These are phyloP conservation scores for Parasitella parasitica DNA, from an alignment of 371 early-diverging fungal species.

Conservation along the genomic window DNA sequence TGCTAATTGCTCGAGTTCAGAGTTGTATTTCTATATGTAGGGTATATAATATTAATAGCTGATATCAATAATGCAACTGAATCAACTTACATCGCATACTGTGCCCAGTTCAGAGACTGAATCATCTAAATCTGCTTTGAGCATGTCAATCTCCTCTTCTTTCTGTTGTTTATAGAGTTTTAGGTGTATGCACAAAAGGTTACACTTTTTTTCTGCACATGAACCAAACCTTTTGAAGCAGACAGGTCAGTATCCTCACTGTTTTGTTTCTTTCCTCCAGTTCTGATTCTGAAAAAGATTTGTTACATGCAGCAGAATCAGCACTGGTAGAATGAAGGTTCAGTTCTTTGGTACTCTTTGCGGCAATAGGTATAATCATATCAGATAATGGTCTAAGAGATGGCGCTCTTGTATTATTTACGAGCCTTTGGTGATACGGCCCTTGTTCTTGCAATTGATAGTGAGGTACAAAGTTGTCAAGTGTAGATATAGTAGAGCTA, in stretches of 20 bases:
- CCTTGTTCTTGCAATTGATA: neutral
- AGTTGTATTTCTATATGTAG: slow-evolving; percentile 15
- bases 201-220: too few relatives aligned
- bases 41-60: too few relatives aligned
- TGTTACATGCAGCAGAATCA: neutral
- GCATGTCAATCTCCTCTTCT: slow-evolving; percentile 18
- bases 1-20: slow-evolving; percentile 13
- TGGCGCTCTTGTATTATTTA: neutral
- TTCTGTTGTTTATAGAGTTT: neutral
- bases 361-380: slow-evolving; percentile 13
- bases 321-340: neutral
- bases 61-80: neutral
- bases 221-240: slow-evolving; percentile 11
- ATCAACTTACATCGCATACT: slow-evolving; percentile 20
- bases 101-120: slow-evolving; percentile 18
- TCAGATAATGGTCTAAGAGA: slow-evolving; percentile 11
- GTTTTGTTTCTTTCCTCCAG: slow-evolving; percentile 16
- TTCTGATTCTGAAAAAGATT: neutral
- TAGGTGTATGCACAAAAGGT: neutral
- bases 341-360: neutral
- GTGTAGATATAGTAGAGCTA: slow-evolving; percentile 15
- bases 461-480: neutral
- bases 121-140: slow-evolving; percentile 22
- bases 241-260: slow-evolving; percentile 4
- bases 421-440: neutral